A percentile compares a stretch with the other conserved stretches of the same genome.
phyloP scores from a whole-genome alignment of 768 basidiomycete genomes.

The Xerocomellus intermedius region DNA sequence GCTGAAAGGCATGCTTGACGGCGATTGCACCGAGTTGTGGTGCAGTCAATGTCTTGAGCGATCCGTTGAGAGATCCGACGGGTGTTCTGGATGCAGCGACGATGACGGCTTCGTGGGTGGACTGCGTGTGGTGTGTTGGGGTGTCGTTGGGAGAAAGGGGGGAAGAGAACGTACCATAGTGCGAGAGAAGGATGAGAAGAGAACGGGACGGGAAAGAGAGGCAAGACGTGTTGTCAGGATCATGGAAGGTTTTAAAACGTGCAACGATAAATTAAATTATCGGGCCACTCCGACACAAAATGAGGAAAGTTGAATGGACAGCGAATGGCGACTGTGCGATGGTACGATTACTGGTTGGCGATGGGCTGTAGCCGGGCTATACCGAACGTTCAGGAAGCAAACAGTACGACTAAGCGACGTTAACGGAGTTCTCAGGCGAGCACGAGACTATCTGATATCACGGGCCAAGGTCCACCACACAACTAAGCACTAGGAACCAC shows the following conservation, averaged over 20 bases:
- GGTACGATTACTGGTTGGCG: neutral
- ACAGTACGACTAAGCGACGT: neutral
- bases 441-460: constrained; percentile 3
- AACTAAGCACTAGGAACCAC: constrained; percentile 78
- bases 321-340: neutral
- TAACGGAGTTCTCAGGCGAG: neutral
- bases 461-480: constrained; percentile 52
- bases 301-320: neutral
- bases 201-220: constrained; percentile 39
- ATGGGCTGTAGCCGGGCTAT: neutral
- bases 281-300: constrained; percentile 22
- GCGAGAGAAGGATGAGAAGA: constrained; percentile 37
- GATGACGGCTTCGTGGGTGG: constrained; percentile 83
- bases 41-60: constrained; percentile 85
- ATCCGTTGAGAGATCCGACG: constrained; percentile 88
- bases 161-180: constrained; percentile 46
- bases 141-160: neutral
- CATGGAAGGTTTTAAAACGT: constrained; percentile 35
- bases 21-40: constrained; percentile 87
- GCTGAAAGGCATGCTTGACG: constrained; percentile 85
- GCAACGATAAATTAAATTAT: constrained; percentile 5
- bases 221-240: constrained; percentile 41
- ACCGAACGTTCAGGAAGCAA: neutral
- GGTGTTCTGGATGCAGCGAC: constrained; percentile 93
- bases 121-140: constrained; percentile 19